Evolutionary conservation across 1,139 yeast genomes (phyloP), one percentile per base, ranked within the genome.

Genomic region (Nakaseomyces sp.): DNA sequence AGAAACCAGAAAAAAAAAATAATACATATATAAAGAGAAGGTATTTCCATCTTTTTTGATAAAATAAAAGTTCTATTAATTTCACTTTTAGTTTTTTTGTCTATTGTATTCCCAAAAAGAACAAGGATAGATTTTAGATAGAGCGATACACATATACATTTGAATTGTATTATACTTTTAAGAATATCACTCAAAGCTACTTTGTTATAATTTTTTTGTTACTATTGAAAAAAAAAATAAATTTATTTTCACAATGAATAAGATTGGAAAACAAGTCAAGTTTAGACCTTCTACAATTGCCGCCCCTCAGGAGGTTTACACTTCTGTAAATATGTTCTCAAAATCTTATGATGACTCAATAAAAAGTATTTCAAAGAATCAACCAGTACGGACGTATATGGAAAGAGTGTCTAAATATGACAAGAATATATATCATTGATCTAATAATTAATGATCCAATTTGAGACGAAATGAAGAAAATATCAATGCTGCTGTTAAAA

Each of bases 281-380:
- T 18, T 32, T 32, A 32, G 36, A 18, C 36, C 36, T 19, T 32
- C 36, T 32, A 32, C 36, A 1, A 32, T 32, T 32, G 24, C 36
- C 22, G 36, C 36, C 12, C 36, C 36, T 2, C 36, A 32, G 36
- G 36, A 32, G 24, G 36, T 32, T 18, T 18, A 17, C 18, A 32
- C 36, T 9, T 32, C 36, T 7, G 36, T 32, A 18, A 32, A 32
- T 17, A 12, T 32, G 24, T 18, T 32, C 7, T 9, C 36, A 18
- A 17, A 18, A 10, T 19, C 13, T 12, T 18, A 32, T 32, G 19
- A 30, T n/a, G 13, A 16, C 10, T 9, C 24, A 2, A 32, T 32
- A 18, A 19, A 19, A 18, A 32, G 24, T n/a, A 9, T n/a, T 8
- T 32, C 36, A 19, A 18, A 17, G 24, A 15, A 18, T 18, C 13